Evolutionary conservation across 768 basidiomycete species (phyloP), one percentile per base, ranked within the genome.

Genomic region (Russula dissimulans): DNA sequence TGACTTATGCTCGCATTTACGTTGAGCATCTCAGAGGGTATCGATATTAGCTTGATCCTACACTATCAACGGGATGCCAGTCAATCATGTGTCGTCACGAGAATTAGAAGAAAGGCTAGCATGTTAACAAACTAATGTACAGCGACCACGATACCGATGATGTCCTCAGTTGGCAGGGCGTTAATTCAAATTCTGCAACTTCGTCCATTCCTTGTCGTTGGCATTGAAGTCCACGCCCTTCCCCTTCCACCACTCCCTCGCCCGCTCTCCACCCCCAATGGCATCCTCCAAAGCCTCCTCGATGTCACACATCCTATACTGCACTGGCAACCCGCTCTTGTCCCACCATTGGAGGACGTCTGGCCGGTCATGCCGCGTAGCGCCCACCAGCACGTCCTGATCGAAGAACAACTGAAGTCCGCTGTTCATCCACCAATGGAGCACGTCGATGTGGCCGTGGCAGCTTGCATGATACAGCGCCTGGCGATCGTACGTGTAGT

Each of bases 261-360:
- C 88, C 49, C 76, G 80, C 62, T 85, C 81, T 12, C 89, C 89
- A n/a, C 85, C 86, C 8, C 86, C 85, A 53, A 90, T 87, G 0
- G 88, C 86, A 65, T 94, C 91, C 69, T 93, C 91, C 66, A 94
- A 71, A 3, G 91, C 91, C 75, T 93, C 91, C 69, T 95, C 91
- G 52, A 95, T 84, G 70, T 95, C 91, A 69, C 91, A 93, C 80
- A 91, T 84, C 55, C 92, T 81, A 72, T 91, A 95, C 67, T 89
- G 87, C 59, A 93, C 83, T 4, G 87, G 79, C 52, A 93, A 75
- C 7, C 86, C 86, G 44, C 82, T 86, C 67, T 80, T 81, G 63
- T 89, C 81, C 92, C 92, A 94, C 91, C 91, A 95, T 62, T 90
- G 85, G 26, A 95, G 74, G 34, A 91, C 87, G 65, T 87, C 86